Conservation (phyloP, 73 alveolate genomes). For the Paramecium pentaurelia region DNA sequence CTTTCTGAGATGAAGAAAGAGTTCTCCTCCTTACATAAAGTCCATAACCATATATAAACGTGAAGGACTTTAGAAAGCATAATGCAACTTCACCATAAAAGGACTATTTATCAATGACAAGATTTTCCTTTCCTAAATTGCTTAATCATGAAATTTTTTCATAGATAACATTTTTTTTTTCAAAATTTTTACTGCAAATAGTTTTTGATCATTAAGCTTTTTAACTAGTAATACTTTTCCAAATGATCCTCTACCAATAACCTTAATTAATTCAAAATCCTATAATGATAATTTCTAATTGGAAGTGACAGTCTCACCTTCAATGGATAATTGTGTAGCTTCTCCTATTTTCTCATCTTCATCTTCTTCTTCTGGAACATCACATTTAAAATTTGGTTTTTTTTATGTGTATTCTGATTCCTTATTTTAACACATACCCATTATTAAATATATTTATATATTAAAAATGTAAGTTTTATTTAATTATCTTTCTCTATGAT, state of each 20-base stretch:
- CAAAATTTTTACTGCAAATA: slow-evolving; percentile 24
- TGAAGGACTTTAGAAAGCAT: slow-evolving; percentile 84
- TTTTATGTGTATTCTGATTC: not conserved
- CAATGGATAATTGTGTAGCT: not conserved
- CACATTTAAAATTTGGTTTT: not conserved
- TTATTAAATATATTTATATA: not conserved
- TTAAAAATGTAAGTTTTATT: not conserved
- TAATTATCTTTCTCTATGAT: not conserved
- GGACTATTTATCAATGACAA: slow-evolving; percentile 76
- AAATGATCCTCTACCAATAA: slow-evolving; percentile 91
- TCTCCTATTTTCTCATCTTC: not conserved
- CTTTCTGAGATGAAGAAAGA: slow-evolving; percentile 68
- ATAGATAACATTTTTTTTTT: not conserved
- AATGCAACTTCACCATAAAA: slow-evolving; percentile 82
- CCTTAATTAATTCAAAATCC: slow-evolving; percentile 73
- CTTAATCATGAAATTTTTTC: not conserved
- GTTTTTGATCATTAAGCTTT: slow-evolving; percentile 57
- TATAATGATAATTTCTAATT: not conserved
- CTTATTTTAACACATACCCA: not conserved
- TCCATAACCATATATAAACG: slow-evolving; percentile 88
- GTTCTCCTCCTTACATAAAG: slow-evolving; percentile 83
- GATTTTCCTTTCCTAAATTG: slow-evolving; percentile 71
- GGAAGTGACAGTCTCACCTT: not conserved
- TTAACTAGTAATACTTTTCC: slow-evolving; percentile 89
- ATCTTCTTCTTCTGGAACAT: not conserved